Percentiles rank a stretch among this genome's conserved stretches.
phyloP scores from a whole-genome alignment of 192 early-diverging fungal species.

The Rhizoclosmatium globosum region DNA sequence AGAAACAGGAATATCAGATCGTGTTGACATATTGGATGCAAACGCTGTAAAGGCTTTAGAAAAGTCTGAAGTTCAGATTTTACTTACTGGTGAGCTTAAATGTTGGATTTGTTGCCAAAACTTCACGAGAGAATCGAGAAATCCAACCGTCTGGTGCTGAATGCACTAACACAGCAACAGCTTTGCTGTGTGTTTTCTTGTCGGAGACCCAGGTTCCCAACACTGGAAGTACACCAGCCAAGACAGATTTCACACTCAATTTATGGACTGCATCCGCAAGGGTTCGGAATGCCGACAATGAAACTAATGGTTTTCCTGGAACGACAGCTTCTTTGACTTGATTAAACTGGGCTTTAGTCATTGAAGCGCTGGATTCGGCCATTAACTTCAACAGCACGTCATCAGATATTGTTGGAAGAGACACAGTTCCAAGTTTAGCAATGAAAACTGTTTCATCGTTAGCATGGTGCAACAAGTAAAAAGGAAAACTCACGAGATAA shows the following conservation, averaged over 20 bases:
- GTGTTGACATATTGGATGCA: constrained; percentile 3
- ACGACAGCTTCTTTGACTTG: constrained; percentile 29
- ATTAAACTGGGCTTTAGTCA: constrained; percentile 1
- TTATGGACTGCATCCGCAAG: constrained; percentile 30
- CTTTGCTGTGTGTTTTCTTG: background rate
- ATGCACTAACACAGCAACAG: background rate
- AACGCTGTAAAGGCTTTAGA: background rate
- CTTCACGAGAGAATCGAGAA: background rate
- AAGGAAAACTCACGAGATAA: background rate
- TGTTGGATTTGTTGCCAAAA: background rate
- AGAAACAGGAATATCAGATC: background rate
- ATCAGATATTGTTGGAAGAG: constrained; percentile 2
- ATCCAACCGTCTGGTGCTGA: constrained; percentile 21
- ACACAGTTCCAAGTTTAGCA: background rate
- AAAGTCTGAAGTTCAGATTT: too few species aligned
- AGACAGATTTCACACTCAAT: background rate
- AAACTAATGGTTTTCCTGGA: constrained; percentile 27
- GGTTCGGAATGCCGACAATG: constrained; percentile 18
- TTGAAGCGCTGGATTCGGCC: background rate
- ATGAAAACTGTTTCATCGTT: background rate
- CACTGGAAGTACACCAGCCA: constrained; percentile 5
- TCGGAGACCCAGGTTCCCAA: constrained; percentile 32
- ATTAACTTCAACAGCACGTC: constrained; percentile 1
- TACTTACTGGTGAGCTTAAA: background rate
- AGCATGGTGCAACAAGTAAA: background rate